A percentile compares a stretch with the other conserved stretches of the same genome.
phyloP scores from a whole-genome alignment of 2,329 filamentous ascomycete genomes.

The Ophiostoma sp. region DNA sequence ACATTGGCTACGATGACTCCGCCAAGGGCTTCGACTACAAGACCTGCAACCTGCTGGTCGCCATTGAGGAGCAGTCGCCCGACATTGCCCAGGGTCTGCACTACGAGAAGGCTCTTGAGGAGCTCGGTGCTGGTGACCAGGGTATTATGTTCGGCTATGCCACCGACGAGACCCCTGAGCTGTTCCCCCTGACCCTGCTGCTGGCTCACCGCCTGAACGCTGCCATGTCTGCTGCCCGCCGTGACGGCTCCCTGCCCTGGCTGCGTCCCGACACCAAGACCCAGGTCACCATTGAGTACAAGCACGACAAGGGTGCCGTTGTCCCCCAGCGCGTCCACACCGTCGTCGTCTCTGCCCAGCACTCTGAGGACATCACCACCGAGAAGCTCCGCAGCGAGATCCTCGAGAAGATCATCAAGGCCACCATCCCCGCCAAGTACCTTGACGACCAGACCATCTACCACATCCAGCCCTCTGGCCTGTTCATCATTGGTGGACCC shows the following conservation, averaged over 20 bases:
- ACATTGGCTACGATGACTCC: conserved; percentile 97
- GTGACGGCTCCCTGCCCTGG: conserved; percentile 84
- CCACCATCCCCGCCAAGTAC: conserved; percentile 86
- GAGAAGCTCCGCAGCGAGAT: conserved; percentile 93
- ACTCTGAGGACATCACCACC: conserved; percentile 80
- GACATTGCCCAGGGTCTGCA: conserved; percentile 99
- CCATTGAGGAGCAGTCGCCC: conserved; percentile 98
- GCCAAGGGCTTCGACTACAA: conserved; percentile 99
- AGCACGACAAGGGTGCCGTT: conserved; percentile 91
- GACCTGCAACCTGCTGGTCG: conserved; percentile 96
- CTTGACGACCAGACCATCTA: conserved; percentile 91
- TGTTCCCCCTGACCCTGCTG: conserved; percentile 88
- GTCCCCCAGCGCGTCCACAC: conserved; percentile 91
- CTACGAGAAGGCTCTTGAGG: conserved; percentile 95
- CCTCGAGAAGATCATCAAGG: conserved; percentile 94
- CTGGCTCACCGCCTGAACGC: conserved; percentile 96
- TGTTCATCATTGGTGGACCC: conserved; percentile 98
- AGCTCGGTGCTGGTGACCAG: conserved; percentile 98
- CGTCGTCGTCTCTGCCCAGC: conserved; percentile 93
- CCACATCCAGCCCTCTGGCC: conserved; percentile 97
- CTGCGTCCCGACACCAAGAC: conserved; percentile 99
- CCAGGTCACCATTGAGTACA: conserved; percentile 98
- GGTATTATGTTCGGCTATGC: conserved; percentile 99
- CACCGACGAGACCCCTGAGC: conserved; percentile 96
- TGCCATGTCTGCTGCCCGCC: conserved; percentile 85